Base-by-base conservation (phyloP, 768 basidiomycete species). In the Mycena epipterygia region DNA sequence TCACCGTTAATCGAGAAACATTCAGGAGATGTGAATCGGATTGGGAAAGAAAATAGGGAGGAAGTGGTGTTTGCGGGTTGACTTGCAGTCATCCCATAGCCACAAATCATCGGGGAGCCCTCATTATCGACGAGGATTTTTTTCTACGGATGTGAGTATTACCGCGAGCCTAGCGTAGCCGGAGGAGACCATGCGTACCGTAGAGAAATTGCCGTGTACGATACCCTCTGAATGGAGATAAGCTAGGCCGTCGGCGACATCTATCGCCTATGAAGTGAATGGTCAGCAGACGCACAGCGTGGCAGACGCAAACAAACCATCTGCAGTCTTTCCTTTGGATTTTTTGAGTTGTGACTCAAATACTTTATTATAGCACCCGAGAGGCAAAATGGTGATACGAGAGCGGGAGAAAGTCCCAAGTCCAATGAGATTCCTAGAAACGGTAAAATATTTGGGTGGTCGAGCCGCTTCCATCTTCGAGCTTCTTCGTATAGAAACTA, bases 181-280 rank as follows among this genome's bases (percentile, higher is more conserved):
- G 9, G n/a, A n/a, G 23, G 16, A 14, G 14, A 5, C 19, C 21
- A 30, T 5, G 33, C 72, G 19, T 58, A 75, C 74, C 30, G 69
- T 68, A 16, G 48, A 51, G 12, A 75, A 37, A 59, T 73, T 71
- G 0, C 74, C 74, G 30, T 75, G 74, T 8, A 75, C 53, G 23
- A 75, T 51, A 1, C 51, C 55, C 53, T 68, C 55, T 2, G 68
- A 63, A 39, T 75, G 74, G 4, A 75, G 70, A 41, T 75, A 74
- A n/a, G 27, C 56, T 11, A 75, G 27, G 3, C 74, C 74, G 5
- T 33, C 16, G 6, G 70, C 48, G 6, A 73, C 53, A 23, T 53
- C 61, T 12, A 56, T 59, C 16, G 42, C 21, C 74, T 75, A 25
- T 41, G 30, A 52, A 44, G 32, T 23, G 29, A 23, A 14, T 32